Conservation (phyloP, 805 yeast species). For the Candida pini region DNA sequence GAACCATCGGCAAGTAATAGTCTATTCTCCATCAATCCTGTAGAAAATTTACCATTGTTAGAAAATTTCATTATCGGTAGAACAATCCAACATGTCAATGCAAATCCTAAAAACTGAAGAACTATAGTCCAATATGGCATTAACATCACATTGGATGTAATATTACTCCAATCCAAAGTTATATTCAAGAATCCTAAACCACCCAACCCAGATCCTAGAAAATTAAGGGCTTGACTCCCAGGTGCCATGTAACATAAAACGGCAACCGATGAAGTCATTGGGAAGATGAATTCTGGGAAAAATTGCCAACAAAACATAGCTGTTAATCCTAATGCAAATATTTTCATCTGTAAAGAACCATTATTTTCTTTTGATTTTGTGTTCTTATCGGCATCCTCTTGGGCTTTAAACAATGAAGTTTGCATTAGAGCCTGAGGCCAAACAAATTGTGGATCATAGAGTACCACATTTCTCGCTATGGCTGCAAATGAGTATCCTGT, state of each 20-base stretch:
- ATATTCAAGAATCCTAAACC: conserved; percentile 46
- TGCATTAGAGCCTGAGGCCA: conserved; percentile 53
- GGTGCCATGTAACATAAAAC: conserved; percentile 47
- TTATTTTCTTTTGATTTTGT: conserved; percentile 1
- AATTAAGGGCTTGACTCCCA: conserved; percentile 32
- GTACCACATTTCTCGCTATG: conserved; percentile 38
- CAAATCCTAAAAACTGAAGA: conserved; percentile 42
- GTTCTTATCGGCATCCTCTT: conserved; percentile 6
- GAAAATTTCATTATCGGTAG: conserved; percentile 44
- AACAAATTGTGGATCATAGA: conserved; percentile 43
- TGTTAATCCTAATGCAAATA: conserved; percentile 32
- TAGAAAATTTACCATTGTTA: conserved; percentile 23
- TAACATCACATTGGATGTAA: conserved; percentile 44
- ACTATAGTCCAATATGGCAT: conserved; percentile 49
- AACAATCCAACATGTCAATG: conserved; percentile 41
- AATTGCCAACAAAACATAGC: conserved; percentile 41
- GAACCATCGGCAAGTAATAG: conserved; percentile 34
- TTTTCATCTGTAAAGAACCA: conserved; percentile 24
- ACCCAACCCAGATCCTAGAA: conserved; percentile 48
- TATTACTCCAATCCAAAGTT: conserved; percentile 49
- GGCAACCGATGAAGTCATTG: conserved; percentile 44
- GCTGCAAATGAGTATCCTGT: conserved; percentile 50
- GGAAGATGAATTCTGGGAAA: conserved; percentile 43
- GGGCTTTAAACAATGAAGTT: conserved; percentile 36
- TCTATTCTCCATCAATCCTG: conserved; percentile 44